phyloP scores from a whole-genome alignment of 805 yeast genomes.

The Candida nemodendra region DNA sequence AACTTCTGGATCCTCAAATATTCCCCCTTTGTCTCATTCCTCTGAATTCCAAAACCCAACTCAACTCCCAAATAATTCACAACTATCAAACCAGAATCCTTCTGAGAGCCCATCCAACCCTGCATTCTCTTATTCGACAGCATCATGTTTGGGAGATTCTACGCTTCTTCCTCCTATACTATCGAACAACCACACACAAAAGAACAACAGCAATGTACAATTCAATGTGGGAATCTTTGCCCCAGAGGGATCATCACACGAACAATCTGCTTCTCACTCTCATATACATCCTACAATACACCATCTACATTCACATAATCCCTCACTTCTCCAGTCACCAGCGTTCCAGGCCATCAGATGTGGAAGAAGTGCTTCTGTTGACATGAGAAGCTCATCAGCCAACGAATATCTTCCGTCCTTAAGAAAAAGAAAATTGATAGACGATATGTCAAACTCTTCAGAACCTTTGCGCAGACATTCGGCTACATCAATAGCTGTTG shows the following conservation, averaged over 20 bases:
- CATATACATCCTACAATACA: constrained; percentile 8
- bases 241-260: constrained; percentile 2
- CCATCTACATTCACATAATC: constrained; percentile 4
- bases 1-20: constrained; percentile 3
- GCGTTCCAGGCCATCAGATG: constrained; percentile 16
- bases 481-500: constrained; percentile 28
- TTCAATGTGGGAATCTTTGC: constrained; percentile 23
- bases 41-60: background rate
- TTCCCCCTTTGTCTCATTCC: background rate
- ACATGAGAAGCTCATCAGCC: constrained; percentile 15
- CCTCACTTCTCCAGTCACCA: constrained; percentile 11
- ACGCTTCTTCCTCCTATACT: constrained; percentile 2
- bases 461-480: constrained; percentile 32
- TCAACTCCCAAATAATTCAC: background rate
- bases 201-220: constrained; percentile 11
- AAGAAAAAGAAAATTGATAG: constrained; percentile 28
- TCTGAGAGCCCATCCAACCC: background rate
- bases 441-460: constrained; percentile 18
- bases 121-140: background rate
- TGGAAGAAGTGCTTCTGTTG: constrained; percentile 27
- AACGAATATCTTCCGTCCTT: constrained; percentile 19
- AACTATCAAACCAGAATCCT: background rate
- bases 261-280: constrained; percentile 10
- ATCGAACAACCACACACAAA: constrained; percentile 10
- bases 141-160: too few species aligned